Conservation (phyloP, 306 rosid species). For the Inga leiocalycina region DNA sequence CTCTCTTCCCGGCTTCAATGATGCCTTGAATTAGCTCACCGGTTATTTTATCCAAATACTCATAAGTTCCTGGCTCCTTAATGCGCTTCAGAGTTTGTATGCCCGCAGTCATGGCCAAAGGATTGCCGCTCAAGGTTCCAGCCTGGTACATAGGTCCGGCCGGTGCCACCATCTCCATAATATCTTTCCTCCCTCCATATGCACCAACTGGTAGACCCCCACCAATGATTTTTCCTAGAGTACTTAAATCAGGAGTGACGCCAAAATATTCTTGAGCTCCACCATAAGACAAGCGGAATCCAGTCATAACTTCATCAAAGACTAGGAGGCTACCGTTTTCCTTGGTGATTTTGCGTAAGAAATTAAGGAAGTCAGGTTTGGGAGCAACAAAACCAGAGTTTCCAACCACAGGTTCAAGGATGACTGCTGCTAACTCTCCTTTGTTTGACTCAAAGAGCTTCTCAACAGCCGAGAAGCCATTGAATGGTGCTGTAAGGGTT, state of each 20-base stretch:
- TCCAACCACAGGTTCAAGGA: constrained; percentile 95
- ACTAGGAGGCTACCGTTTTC: constrained; percentile 72
- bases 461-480: constrained; percentile 75
- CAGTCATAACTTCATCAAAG: constrained; percentile 96
- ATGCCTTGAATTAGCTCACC: constrained; percentile 78
- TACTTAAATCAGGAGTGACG: constrained; percentile 78
- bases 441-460: constrained; percentile 62
- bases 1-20: constrained; percentile 75
- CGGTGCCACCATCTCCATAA: constrained; percentile 95
- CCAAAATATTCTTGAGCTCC: constrained; percentile 96
- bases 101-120: constrained; percentile 98
- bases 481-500: constrained; percentile 81
- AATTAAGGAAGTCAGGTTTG: constrained; percentile 62
- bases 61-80: constrained; percentile 76
- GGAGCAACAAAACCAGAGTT: constrained; percentile 89
- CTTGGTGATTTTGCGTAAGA: constrained; percentile 70
- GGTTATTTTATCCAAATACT: constrained; percentile 76
- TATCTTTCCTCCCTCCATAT: constrained; percentile 91
- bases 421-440: constrained; percentile 74
- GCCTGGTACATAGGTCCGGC: constrained; percentile 99
- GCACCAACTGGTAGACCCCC: constrained; percentile 98
- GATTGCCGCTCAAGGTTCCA: constrained; percentile 93
- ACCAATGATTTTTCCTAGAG: constrained; percentile 94
- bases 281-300: constrained; percentile 91
- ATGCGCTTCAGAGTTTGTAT: constrained; percentile 84